Evolutionary conservation across 805 yeast species (phyloP).

Genomic region (Kluyveromyces wickerhamii): DNA sequence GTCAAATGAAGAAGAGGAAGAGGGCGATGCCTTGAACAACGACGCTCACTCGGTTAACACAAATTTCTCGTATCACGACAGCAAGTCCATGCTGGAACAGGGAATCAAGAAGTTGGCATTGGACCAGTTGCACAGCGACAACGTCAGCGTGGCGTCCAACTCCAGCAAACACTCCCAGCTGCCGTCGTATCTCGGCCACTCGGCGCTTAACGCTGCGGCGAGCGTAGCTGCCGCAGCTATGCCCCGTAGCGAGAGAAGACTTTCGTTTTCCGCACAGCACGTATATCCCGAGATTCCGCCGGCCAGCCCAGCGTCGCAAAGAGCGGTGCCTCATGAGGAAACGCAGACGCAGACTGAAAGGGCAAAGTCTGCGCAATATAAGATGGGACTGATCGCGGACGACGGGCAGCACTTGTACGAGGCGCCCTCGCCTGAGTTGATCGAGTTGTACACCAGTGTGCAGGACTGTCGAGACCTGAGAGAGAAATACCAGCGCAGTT

Average conservation of each 20-base stretch:
- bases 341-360: background rate
- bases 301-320: background rate
- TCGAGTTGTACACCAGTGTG: slow-evolving; percentile 55
- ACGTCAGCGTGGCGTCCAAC: background rate
- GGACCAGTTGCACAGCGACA: slow-evolving; percentile 11
- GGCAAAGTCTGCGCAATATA: slow-evolving; percentile 27
- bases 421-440: slow-evolving; percentile 58
- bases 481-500: slow-evolving; percentile 60
- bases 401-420: slow-evolving; percentile 47
- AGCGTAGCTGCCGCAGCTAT: slow-evolving; percentile 3
- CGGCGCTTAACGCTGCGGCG: slow-evolving; percentile 2
- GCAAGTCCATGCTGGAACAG: slow-evolving; percentile 24
- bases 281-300: background rate
- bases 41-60: slow-evolving; percentile 14
- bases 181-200: slow-evolving; percentile 2
- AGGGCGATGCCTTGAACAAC: slow-evolving; percentile 8
- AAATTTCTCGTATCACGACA: slow-evolving; percentile 28
- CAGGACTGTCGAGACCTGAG: slow-evolving; percentile 64
- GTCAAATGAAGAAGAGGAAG: slow-evolving; percentile 7
- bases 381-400: slow-evolving; percentile 39
- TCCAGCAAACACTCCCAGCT: background rate
- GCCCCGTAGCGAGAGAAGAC: slow-evolving; percentile 1
- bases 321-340: background rate
- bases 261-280: slow-evolving; percentile 2
- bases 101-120: slow-evolving; percentile 26